Evolutionary conservation across 306 rosid genomes (phyloP).

Genomic region (Leucaena leucocephala): DNA sequence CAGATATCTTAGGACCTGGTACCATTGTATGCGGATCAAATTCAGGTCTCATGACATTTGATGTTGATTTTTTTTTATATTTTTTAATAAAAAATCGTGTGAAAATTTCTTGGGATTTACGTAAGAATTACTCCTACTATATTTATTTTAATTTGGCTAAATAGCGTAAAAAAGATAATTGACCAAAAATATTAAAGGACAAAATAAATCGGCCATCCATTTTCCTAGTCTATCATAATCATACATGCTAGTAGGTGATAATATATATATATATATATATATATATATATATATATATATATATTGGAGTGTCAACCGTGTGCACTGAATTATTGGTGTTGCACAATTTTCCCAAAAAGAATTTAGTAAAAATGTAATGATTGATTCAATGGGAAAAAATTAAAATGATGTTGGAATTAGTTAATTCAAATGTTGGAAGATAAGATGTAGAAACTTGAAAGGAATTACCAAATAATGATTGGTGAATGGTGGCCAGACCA

Average conservation of each 20-base stretch:
- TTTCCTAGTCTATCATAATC: not conserved
- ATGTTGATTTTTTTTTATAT: not conserved
- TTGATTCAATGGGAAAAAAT: not conserved
- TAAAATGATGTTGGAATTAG: not conserved
- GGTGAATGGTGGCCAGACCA: not conserved
- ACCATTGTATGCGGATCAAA: not conserved
- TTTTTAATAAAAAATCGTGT: not conserved
- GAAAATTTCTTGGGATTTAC: not conserved
- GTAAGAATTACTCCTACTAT: not conserved
- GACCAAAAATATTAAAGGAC: not conserved
- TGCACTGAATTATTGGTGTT: not conserved
- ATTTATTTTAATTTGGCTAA: not conserved
- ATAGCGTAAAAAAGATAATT: not conserved
- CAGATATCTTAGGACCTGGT: not conserved
- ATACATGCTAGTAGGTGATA: not conserved
- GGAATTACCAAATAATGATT: constrained; percentile 11
- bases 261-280: no score
- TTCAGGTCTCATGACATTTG: not conserved
- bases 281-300: no score
- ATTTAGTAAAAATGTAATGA: not conserved
- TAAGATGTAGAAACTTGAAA: not conserved
- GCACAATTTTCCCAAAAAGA: not conserved
- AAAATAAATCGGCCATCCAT: not conserved
- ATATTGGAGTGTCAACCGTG: not conserved
- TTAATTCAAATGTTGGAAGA: not conserved